These are phyloP conservation scores for Tolypocladium paradoxum DNA, from an alignment of 2,329 filamentous ascomycete species.

Conservation along the genomic window DNA sequence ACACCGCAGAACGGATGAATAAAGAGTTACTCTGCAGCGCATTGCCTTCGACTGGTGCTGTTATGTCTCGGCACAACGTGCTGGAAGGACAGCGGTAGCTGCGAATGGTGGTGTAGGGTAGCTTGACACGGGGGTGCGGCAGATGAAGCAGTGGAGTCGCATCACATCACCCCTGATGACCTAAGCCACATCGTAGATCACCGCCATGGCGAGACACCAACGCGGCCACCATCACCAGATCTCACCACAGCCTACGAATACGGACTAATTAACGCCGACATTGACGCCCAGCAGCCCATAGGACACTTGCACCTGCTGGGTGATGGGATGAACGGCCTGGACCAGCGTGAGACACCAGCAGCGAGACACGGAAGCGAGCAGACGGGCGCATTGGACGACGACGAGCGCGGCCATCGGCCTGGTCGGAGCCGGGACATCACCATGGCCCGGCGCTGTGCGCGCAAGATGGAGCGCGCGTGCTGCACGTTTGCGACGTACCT, in stretches of 20 bases:
- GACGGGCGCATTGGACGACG: conserved; percentile 6
- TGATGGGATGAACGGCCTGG: not conserved
- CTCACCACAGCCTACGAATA: no score
- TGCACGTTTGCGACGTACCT: conserved; percentile 72
- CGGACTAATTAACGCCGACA: not conserved
- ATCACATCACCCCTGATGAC: conserved; percentile 11
- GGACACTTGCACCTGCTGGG: not conserved
- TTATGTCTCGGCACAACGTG: no score
- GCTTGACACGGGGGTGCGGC: not conserved
- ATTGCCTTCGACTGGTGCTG: no score
- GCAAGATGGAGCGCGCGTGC: conserved; percentile 70
- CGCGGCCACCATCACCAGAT: not conserved
- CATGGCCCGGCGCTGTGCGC: conserved; percentile 53
- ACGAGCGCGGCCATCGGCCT: conserved; percentile 6
- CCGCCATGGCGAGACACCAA: not conserved
- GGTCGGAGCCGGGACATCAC: conserved; percentile 6
- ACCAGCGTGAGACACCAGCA: not conserved
- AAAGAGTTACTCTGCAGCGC: no score
- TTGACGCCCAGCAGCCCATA: not conserved
- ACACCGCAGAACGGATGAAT: no score
- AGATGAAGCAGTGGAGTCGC: not conserved
- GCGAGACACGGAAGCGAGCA: not conserved
- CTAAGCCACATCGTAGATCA: conserved; percentile 6
- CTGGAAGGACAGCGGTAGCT: no score
- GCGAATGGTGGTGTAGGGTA: not conserved